Conservation (phyloP, 176 grass and related monocot species). For the Oryza glaberrima region DNA sequence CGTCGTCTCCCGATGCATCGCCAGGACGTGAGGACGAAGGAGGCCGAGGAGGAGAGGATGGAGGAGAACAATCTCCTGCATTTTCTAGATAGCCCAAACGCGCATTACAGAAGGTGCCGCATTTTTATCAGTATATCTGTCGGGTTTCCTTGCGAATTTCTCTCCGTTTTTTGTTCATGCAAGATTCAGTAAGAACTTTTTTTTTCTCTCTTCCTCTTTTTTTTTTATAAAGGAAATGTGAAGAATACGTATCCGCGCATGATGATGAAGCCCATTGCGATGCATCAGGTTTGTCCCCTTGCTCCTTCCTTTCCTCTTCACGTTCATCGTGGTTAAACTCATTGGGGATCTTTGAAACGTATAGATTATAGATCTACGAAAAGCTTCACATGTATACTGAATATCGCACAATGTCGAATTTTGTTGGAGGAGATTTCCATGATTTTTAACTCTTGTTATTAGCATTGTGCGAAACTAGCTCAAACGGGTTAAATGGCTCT, state of each 20-base stretch:
- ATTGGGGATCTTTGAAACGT: not conserved
- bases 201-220: not conserved
- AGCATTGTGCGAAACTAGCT: not conserved
- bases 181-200: not conserved
- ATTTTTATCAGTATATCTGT: not conserved
- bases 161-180: not conserved
- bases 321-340: not conserved
- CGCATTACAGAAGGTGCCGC: slow-evolving; percentile 46
- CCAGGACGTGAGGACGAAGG: not conserved
- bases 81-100: slow-evolving; percentile 54
- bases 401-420: not conserved
- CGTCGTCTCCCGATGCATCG: slow-evolving; percentile 1
- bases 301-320: not conserved
- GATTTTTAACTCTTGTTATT: not conserved
- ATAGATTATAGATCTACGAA: not conserved
- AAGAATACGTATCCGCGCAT: slow-evolving; percentile 15
- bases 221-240: slow-evolving; percentile 27
- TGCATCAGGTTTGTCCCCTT: slow-evolving; percentile 40
- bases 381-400: not conserved
- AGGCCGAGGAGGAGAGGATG: slow-evolving; percentile 24
- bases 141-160: not conserved
- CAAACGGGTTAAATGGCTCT: not conserved
- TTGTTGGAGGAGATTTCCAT: not conserved
- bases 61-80: slow-evolving; percentile 54
- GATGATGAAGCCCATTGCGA: slow-evolving; percentile 32